A percentile compares a stretch with the other conserved stretches of the same genome.
Evolutionary conservation across 2,329 filamentous ascomycete species (phyloP).

Genomic region (Microthyrium microscopicum): DNA sequence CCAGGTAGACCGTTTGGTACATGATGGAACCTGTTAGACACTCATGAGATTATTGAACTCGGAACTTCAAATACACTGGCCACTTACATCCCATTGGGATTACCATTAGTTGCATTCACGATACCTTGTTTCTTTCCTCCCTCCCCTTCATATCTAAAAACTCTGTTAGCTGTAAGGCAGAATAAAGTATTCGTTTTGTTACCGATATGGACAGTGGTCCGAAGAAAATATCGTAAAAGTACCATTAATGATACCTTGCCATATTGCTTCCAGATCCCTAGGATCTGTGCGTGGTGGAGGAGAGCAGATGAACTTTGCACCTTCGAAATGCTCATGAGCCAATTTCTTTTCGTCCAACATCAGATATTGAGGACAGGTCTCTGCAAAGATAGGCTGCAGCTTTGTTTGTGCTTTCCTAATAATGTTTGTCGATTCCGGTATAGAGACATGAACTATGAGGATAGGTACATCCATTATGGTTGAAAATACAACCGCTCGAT

Average conservation of each 20-base stretch:
- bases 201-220: constrained; percentile 34
- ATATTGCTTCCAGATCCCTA: constrained; percentile 34
- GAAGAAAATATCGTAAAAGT: constrained; percentile 37
- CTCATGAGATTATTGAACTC: too few relatives aligned
- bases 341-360: constrained; percentile 35
- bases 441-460: constrained; percentile 36
- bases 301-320: constrained; percentile 38
- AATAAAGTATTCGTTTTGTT: too few relatives aligned
- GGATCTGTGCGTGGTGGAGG: constrained; percentile 32
- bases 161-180: too few relatives aligned
- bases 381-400: constrained; percentile 34
- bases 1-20: constrained; percentile 43
- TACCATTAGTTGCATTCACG: too few relatives aligned
- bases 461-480: constrained; percentile 32
- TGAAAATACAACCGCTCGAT: constrained; percentile 34
- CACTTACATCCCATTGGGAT: too few relatives aligned
- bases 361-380: constrained; percentile 41
- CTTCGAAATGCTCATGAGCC: constrained; percentile 34
- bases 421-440: constrained; percentile 27
- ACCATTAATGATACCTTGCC: constrained; percentile 32
- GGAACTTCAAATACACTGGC: too few relatives aligned
- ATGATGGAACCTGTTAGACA: constrained; percentile 36
- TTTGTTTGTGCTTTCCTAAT: constrained; percentile 33
- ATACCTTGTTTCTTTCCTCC: neutral
- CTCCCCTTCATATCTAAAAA: neutral